Conservation (phyloP, 139 green algal genomes). For the Eudorina sp. region DNA sequence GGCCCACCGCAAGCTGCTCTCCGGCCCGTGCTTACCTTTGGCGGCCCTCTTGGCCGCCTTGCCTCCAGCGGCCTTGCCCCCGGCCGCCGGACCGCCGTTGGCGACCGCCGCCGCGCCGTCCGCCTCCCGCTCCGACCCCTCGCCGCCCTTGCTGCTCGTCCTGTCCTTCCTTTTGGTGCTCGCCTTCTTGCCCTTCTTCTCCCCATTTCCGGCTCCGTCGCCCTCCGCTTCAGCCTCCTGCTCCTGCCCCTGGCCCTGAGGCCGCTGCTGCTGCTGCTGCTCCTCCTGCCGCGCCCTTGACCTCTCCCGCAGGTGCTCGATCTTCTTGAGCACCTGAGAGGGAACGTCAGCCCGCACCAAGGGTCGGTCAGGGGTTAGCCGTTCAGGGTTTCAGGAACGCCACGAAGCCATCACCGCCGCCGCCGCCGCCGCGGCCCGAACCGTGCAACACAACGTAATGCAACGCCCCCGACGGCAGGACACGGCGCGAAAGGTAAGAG, state of each 20-base stretch:
- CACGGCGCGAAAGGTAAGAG: too few relatives aligned
- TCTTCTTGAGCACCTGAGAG: constrained; percentile 69
- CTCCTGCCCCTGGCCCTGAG: background rate
- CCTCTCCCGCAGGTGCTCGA: constrained; percentile 53
- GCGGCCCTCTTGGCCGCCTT: background rate
- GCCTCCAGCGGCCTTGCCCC: background rate
- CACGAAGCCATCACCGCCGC: too few relatives aligned
- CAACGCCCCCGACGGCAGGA: too few relatives aligned
- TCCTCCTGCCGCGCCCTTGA: background rate
- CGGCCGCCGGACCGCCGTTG: background rate
- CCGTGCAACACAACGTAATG: too few relatives aligned
- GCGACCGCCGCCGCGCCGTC: background rate
- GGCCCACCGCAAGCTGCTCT: too few relatives aligned
- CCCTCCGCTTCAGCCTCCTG: background rate
- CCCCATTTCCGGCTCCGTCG: background rate
- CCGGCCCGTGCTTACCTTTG: background rate
- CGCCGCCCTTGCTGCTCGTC: background rate
- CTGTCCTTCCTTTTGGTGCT: too few relatives aligned
- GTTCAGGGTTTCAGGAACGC: too few relatives aligned
- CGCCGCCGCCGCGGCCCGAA: too few relatives aligned
- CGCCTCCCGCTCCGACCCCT: background rate
- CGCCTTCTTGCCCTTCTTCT: background rate
- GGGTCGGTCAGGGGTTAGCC: too few relatives aligned
- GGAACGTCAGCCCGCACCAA: too few relatives aligned
- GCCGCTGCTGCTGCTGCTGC: constrained; percentile 29